Evolutionary conservation across 2,329 filamentous ascomycete genomes (phyloP), one percentile per base, ranked within the genome.

Genomic region (Aspergillus sp.): DNA sequence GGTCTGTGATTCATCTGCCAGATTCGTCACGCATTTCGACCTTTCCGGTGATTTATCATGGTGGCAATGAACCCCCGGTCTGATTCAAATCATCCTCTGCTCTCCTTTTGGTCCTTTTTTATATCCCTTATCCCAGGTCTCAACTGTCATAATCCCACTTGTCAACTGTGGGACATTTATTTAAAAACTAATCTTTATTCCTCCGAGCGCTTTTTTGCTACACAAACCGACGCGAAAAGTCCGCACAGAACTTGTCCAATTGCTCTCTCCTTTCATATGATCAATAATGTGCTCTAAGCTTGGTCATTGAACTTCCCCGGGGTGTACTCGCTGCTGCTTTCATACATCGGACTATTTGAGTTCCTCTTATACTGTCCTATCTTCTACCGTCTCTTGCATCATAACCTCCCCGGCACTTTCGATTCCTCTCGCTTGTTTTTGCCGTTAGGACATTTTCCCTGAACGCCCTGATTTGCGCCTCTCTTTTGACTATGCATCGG

Each of bases 401-500:
- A 47, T 47, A 47, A 2, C 45, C 22, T 12, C 11, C 45, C 42
- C 39, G 36, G 6, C 39, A 18, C 22, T 12, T 20, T 16, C 31
- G 39, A 12, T 9, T 16, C 29, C 22, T 11, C 24, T 45, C 12
- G 20, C 39, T 47, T 26, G 39, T 53, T 59, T 56, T 55, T 64
- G 31, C 51, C 39, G n/a, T 54, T 42, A 42, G 54, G 29, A 51
- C 22, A 49, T 52, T 42, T 52, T 57, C 18, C 47, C 32, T 50
- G 22, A 50, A 49, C 56, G 39, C 45, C 57, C 42, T 39, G 52
- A 49, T 32, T 42, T 56, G 58, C 60, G 52, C 55, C 26, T 52
- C 39, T 42, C 52, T 31, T 56, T 58, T 52, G 63, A 65, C 55
- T 63, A 70, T 70, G 68, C 60, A 62, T 63, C 57, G 58, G 64